These are phyloP conservation scores for Crassisporium funariophilum DNA, from an alignment of 768 basidiomycete genomes.

Conservation along the genomic window DNA sequence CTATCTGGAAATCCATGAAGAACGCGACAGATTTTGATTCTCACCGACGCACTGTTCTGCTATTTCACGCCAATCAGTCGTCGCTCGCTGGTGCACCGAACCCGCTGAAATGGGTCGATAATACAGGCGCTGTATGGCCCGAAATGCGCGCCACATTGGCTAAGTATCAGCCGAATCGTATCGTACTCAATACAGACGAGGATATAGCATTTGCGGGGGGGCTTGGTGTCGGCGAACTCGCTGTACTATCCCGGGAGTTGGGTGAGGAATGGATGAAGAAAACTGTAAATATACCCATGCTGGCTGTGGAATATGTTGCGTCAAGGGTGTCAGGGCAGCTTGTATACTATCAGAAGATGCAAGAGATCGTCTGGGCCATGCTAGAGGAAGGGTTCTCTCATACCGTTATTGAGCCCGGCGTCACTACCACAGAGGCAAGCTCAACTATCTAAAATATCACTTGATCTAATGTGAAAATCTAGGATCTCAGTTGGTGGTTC, in stretches of 20 bases:
- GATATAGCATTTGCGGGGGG: conserved; percentile 52
- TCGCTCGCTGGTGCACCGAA: conserved; percentile 38
- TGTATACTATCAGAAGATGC: conserved; percentile 45
- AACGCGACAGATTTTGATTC: conserved; percentile 50
- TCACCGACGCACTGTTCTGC: conserved; percentile 48
- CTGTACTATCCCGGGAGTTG: conserved; percentile 37
- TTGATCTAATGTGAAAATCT: neutral
- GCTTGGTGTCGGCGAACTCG: conserved; percentile 50
- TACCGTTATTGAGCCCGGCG: conserved; percentile 39
- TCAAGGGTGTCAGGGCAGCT: conserved; percentile 43
- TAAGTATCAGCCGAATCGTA: conserved; percentile 38
- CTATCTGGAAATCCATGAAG: conserved; percentile 53
- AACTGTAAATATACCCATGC: conserved; percentile 44
- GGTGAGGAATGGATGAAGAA: conserved; percentile 43
- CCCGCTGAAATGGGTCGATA: conserved; percentile 50
- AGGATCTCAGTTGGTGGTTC: conserved; percentile 60
- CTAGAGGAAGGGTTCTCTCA: conserved; percentile 55
- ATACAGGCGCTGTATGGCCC: conserved; percentile 50
- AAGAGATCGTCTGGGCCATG: conserved; percentile 55
- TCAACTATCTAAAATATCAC: neutral
- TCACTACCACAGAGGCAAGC: conserved; percentile 46
- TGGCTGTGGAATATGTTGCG: conserved; percentile 51
- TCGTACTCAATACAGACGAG: conserved; percentile 48
- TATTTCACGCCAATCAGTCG: conserved; percentile 49
- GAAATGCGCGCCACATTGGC: conserved; percentile 41